Evolutionary conservation across 192 early-diverging fungal genomes (phyloP), one percentile per base, ranked within the genome.

Genomic region (Coemansia sp.): DNA sequence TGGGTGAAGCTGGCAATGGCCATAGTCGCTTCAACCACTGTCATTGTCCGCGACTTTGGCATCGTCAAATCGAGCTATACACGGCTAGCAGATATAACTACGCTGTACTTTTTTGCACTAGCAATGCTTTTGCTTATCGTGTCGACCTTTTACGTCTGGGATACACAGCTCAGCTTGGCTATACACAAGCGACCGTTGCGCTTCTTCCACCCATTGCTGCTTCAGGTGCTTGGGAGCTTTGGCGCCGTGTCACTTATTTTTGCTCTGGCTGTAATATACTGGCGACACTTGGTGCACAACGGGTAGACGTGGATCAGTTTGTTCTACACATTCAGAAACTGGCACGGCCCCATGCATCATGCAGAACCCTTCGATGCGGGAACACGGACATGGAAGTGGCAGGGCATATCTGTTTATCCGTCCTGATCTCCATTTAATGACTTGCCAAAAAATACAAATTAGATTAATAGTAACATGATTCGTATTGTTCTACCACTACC

Each of bases 1-100:
- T 82, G 79, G 79, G 27, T 76, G 39, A 82, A 82, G 63, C 67
- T 82, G 19, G 29, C 75, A 2, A 70, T 82, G 75, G 55, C 66
- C 0, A 19, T 77, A 3, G 71, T 64, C 7, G 68, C 58, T 7
- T 82, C 79, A 21, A 68, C 55, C 2, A 44, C 65, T 1, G 42
- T 77, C 10, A 74, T 77, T 4, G 64, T 71, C 21, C 42, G 44
- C 1, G 67, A 75, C 25, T 72, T 72, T 58, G 27, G 34, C 12
- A 15, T 27, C 32, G 36, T 64, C 1, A 62, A 41, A 9, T 55
- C n/a, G 48, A 36, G 44, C 5, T 66, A 63, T 27, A 39, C 59
- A 1, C 39, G 23, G 41, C 31, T 82, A 9, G 67, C 74, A 14
- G 42, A 65, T 4, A 29, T 65, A 27, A 57, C 75, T 1, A 68